Percentiles rank a stretch among this genome's conserved stretches.
Evolutionary conservation across 164 flowering plant genomes (phyloP).

Genomic region (Umbilicus rupestris): DNA sequence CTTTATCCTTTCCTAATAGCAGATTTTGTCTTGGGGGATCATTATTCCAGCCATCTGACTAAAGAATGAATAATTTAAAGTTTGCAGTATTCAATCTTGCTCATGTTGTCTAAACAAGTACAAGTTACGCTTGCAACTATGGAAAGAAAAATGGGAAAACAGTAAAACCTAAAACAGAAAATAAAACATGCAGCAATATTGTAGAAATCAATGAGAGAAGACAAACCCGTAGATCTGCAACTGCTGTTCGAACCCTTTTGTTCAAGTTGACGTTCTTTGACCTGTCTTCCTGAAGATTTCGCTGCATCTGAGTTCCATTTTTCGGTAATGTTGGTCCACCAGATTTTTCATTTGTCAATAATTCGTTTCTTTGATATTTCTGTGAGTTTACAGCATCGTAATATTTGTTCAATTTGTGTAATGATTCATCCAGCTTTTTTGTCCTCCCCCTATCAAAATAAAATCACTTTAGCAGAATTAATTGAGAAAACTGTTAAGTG

Average conservation of each 20-base stretch:
- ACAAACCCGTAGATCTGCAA: conserved; percentile 51
- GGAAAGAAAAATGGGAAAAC: neutral
- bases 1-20: conserved; percentile 45
- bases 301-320: conserved; percentile 44
- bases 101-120: neutral
- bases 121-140: neutral
- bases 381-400: conserved; percentile 31
- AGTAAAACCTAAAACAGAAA: neutral
- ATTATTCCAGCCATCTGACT: conserved; percentile 58
- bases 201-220: conserved; percentile 6
- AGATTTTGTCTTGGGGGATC: conserved; percentile 35
- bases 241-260: conserved; percentile 66
- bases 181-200: neutral
- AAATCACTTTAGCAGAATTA: too few relatives aligned
- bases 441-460: conserved; percentile 39
- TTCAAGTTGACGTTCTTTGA: conserved; percentile 47
- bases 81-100: neutral
- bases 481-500: neutral
- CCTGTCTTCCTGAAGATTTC: conserved; percentile 46
- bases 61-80: conserved; percentile 12
- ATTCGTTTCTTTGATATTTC: conserved; percentile 46
- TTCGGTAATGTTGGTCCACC: conserved; percentile 39
- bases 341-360: conserved; percentile 35
- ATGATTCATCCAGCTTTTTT: conserved; percentile 48
- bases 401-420: conserved; percentile 42